phyloP scores from a whole-genome alignment of 2,329 filamentous ascomycete species.

The Beauveria australis region DNA sequence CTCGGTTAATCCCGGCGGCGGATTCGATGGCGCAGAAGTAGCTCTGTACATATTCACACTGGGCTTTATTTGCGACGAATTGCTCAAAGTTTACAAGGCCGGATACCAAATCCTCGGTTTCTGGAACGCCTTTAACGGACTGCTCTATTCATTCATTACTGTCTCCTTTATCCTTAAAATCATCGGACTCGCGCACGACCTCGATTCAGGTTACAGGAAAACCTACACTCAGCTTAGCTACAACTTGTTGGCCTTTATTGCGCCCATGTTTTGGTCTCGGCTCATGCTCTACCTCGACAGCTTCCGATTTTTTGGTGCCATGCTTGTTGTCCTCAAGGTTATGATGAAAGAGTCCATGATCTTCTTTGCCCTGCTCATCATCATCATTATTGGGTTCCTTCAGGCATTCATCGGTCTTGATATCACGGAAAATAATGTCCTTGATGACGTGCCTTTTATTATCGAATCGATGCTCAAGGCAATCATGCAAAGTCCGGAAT shows the following conservation, averaged over 20 bases:
- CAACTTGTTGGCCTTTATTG: slow-evolving; percentile 86
- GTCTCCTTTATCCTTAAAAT: slow-evolving; percentile 74
- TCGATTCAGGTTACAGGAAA: slow-evolving; percentile 36
- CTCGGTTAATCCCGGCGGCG: slow-evolving; percentile 77
- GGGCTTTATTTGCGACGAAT: slow-evolving; percentile 83
- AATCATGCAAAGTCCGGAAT: slow-evolving; percentile 87
- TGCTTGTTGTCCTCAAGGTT: slow-evolving; percentile 93
- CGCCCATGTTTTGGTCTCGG: slow-evolving; percentile 95
- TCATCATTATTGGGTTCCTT: slow-evolving; percentile 80
- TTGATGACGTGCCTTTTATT: slow-evolving; percentile 65
- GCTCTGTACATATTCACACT: slow-evolving; percentile 85
- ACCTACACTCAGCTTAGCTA: slow-evolving; percentile 77
- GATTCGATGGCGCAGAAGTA: slow-evolving; percentile 75
- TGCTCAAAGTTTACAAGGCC: slow-evolving; percentile 87
- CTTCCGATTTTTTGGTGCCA: slow-evolving; percentile 92
- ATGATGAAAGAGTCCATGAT: slow-evolving; percentile 94
- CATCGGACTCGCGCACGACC: slow-evolving; percentile 60
- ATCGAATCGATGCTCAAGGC: slow-evolving; percentile 79
- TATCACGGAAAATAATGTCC: slow-evolving; percentile 63
- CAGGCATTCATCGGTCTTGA: slow-evolving; percentile 93
- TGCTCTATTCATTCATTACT: slow-evolving; percentile 70
- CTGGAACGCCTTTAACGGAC: slow-evolving; percentile 91
- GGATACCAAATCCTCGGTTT: slow-evolving; percentile 87
- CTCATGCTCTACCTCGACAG: slow-evolving; percentile 88
- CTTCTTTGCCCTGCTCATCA: slow-evolving; percentile 83